phyloP scores from a whole-genome alignment of 2,329 filamentous ascomycete species.

The Pezicula carpinea region DNA sequence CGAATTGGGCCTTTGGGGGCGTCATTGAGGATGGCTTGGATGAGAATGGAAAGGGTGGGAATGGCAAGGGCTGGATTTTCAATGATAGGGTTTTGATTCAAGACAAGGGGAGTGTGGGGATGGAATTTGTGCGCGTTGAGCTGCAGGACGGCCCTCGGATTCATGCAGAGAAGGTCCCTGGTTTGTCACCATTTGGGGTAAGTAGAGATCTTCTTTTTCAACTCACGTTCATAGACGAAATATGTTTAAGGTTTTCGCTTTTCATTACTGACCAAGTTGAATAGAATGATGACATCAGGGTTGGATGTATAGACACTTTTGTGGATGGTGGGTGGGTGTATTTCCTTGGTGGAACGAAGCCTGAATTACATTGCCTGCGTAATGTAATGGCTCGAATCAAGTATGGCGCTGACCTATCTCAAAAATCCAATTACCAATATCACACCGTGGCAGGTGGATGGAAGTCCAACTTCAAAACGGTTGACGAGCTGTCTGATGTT shows the following conservation, averaged over 20 bases:
- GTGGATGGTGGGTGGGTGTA: slow-evolving; percentile 5
- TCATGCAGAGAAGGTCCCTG: slow-evolving; percentile 1
- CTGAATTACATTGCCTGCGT: neutral
- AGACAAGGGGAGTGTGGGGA: slow-evolving; percentile 1
- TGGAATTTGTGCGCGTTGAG: slow-evolving; percentile 4
- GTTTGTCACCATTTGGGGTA: slow-evolving; percentile 2
- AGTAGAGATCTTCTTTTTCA: neutral
- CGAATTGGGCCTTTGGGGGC: slow-evolving; percentile 5
- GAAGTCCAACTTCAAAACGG: neutral
- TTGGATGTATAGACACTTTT: slow-evolving; percentile 3
- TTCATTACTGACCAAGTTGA: neutral
- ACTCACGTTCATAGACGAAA: neutral
- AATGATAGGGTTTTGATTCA: slow-evolving; percentile 3
- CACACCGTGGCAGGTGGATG: neutral
- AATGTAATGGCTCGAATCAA: slow-evolving; percentile 3
- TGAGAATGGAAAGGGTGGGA: slow-evolving; percentile 1
- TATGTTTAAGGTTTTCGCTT: neutral
- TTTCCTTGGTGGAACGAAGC: neutral
- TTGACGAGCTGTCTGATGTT: neutral
- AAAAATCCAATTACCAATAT: slow-evolving; percentile 1
- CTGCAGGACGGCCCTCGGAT: neutral
- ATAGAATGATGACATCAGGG: slow-evolving; percentile 1
- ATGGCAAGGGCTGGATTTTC: slow-evolving; percentile 3
- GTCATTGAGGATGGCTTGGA: slow-evolving; percentile 3
- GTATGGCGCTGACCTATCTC: slow-evolving; percentile 3